Conservation (phyloP, 2,329 filamentous ascomycete species). For the Myriangium duriaei region DNA sequence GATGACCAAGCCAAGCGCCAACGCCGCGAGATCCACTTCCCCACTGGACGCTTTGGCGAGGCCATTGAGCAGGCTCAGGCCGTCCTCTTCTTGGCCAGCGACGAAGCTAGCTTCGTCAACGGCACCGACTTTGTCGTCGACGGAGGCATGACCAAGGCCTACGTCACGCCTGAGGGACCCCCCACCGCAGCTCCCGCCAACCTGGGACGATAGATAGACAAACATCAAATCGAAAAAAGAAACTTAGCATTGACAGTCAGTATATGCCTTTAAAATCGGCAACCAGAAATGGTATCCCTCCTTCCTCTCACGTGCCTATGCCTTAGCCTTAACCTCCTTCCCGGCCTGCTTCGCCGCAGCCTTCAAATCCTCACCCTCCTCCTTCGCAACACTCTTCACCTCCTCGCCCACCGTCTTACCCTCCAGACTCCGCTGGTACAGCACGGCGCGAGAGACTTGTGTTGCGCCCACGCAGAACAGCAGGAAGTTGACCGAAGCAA, state of each 20-base stretch:
- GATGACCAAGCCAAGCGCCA: conserved; percentile 71
- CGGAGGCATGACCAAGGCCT: conserved; percentile 88
- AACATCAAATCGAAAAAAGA: conserved; percentile 4
- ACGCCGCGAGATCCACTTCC: conserved; percentile 81
- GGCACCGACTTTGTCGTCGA: conserved; percentile 90
- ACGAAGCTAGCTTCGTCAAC: conserved; percentile 83
- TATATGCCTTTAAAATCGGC: not conserved
- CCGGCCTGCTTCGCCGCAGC: conserved; percentile 26
- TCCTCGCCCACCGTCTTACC: conserved; percentile 27
- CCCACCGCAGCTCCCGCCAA: conserved; percentile 38
- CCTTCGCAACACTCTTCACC: conserved; percentile 29
- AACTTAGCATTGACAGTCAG: conserved; percentile 1
- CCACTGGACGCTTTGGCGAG: conserved; percentile 76
- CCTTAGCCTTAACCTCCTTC: conserved; percentile 18
- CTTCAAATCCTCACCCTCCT: conserved; percentile 23
- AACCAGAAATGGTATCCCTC: conserved; percentile 5
- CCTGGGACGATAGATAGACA: conserved; percentile 17
- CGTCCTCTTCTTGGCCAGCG: conserved; percentile 74
- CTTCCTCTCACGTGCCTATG: not conserved
- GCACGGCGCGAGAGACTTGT: conserved; percentile 66
- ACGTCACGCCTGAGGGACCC: conserved; percentile 52
- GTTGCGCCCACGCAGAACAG: conserved; percentile 75
- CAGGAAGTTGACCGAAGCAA: conserved; percentile 97
- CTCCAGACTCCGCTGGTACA: conserved; percentile 53
- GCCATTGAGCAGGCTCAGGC: conserved; percentile 88